Percentiles rank a stretch among this genome's conserved stretches.
phyloP scores from a whole-genome alignment of 2,329 filamentous ascomycete species.

The Fusarium zealandicum region DNA sequence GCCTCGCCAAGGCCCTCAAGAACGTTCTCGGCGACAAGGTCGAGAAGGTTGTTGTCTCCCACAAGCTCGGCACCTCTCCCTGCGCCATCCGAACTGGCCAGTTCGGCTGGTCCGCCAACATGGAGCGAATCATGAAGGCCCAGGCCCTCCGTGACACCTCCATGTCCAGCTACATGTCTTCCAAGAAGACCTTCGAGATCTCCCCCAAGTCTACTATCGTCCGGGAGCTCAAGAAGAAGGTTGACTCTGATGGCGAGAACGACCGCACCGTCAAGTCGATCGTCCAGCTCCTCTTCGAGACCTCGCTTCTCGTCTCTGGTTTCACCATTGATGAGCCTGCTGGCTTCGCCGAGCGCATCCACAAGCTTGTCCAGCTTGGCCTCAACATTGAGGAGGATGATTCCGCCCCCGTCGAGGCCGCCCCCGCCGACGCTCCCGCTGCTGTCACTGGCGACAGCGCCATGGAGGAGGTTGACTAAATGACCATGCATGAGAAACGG shows the following conservation, averaged over 20 bases:
- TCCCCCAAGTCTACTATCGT: conserved; percentile 98
- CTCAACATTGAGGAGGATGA: conserved; percentile 97
- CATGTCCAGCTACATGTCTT: conserved; percentile 99
- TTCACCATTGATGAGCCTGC: conserved; percentile 99
- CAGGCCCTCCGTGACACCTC: conserved; percentile 99
- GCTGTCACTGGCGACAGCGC: conserved; percentile 80
- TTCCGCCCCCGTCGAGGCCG: conserved; percentile 68
- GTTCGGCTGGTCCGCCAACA: conserved; percentile 99
- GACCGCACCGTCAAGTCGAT: conserved; percentile 99
- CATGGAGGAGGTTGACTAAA: conserved; percentile 99
- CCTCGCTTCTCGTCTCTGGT: conserved; percentile 95
- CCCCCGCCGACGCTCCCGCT: conserved; percentile 60
- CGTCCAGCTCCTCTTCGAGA: conserved; percentile 98
- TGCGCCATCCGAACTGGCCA: conserved; percentile 99
- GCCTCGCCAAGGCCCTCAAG: conserved; percentile 95
- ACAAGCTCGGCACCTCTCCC: conserved; percentile 94
- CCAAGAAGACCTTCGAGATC: conserved; percentile 99
- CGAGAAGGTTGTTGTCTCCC: conserved; percentile 98
- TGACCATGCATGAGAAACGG: conserved; percentile 41
- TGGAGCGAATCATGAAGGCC: conserved; percentile 99
- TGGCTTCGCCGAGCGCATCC: conserved; percentile 97
- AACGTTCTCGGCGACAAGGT: conserved; percentile 99
- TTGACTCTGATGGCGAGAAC: conserved; percentile 95
- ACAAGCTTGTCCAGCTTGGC: conserved; percentile 98
- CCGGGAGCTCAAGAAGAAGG: conserved; percentile 99